A percentile compares a stretch with the other conserved stretches of the same genome.
Conservation (phyloP, 2,329 filamentous ascomycete species). For the Calonectria pauciramosa region DNA sequence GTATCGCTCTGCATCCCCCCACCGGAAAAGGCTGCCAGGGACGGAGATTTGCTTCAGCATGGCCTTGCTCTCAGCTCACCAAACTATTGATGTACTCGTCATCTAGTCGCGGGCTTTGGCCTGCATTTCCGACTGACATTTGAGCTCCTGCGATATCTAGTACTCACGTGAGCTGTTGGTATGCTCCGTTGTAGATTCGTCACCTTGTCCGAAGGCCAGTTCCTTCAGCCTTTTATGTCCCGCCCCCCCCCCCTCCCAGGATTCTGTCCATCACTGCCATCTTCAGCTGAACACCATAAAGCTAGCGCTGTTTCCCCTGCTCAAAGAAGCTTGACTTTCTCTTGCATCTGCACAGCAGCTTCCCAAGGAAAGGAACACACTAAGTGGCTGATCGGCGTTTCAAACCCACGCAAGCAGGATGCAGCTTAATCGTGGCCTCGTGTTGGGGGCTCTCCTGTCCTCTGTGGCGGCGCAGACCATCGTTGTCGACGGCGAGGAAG, state of each 20-base stretch:
- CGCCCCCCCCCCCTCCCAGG: neutral
- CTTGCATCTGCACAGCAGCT: neutral
- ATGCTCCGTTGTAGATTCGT: neutral
- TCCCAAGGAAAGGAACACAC: neutral
- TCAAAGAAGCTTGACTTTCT: neutral
- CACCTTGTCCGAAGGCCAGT: neutral
- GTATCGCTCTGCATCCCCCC: neutral
- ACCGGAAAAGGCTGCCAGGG: neutral
- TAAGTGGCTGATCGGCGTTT: neutral
- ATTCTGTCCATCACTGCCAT: neutral
- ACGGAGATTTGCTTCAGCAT: neutral
- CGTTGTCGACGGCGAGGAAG: conserved; percentile 28
- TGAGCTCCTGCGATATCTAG: neutral
- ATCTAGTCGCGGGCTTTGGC: neutral
- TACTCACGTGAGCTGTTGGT: neutral
- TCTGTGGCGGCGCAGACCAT: conserved; percentile 29
- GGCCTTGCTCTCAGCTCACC: neutral
- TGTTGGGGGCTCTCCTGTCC: conserved; percentile 26
- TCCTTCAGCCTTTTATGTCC: neutral
- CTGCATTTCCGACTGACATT: neutral
- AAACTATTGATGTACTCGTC: neutral
- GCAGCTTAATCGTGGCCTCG: conserved; percentile 25
- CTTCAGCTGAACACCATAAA: neutral
- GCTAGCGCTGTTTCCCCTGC: neutral
- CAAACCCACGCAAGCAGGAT: conserved; percentile 21